Evolutionary conservation across 2,329 filamentous ascomycete genomes (phyloP).

Genomic region (Didymellaceae sp.): DNA sequence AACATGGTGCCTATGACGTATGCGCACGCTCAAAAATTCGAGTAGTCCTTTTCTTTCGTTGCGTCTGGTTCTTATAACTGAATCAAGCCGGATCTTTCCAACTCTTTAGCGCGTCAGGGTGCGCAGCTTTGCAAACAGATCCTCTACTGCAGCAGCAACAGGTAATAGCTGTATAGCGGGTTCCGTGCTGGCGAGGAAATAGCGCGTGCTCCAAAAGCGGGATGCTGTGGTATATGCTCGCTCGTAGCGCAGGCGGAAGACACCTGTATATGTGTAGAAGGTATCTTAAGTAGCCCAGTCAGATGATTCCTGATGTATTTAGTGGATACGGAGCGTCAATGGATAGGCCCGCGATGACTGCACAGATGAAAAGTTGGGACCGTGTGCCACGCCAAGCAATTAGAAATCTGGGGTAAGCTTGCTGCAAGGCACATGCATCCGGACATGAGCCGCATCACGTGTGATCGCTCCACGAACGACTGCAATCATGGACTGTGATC

Average conservation of each 20-base stretch:
- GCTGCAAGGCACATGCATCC: conserved; percentile 24
- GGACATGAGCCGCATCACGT: conserved; percentile 25
- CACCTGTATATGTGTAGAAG: neutral
- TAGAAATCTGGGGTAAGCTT: conserved; percentile 26
- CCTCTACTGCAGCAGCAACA: no score
- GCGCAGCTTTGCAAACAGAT: no score
- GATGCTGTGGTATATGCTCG: neutral
- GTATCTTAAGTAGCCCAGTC: neutral
- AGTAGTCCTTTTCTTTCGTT: conserved; percentile 1
- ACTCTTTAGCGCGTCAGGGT: no score
- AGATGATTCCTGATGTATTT: neutral
- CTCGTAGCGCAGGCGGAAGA: neutral
- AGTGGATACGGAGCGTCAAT: neutral
- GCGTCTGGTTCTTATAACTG: no score
- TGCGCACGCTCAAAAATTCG: conserved; percentile 3
- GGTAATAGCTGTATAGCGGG: neutral
- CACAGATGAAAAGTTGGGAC: conserved; percentile 24
- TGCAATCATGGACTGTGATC: no score
- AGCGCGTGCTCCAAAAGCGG: conserved; percentile 1
- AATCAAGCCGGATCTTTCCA: neutral
- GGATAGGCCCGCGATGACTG: conserved; percentile 22
- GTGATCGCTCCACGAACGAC: neutral
- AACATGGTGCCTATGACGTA: conserved; percentile 55
- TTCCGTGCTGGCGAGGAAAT: neutral
- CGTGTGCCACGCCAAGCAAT: conserved; percentile 27